Evolutionary conservation across 257 asterid species (phyloP), one percentile per base, ranked within the genome.

Genomic region (Solanum paucissectum): DNA sequence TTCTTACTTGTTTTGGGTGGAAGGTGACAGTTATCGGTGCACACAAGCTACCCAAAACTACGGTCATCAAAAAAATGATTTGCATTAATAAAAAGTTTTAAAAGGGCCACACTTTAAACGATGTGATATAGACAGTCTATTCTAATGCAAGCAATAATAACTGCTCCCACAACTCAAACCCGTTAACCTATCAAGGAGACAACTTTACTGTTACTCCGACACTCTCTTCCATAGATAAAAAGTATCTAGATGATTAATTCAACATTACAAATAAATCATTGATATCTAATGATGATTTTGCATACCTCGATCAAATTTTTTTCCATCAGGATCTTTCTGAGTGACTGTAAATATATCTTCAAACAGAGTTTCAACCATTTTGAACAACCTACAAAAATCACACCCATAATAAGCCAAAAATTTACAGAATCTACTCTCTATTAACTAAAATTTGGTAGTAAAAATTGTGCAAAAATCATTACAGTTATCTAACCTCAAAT

Each of bases 291-390:
- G 60, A 88, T 11, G 52, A 60, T 75, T 36, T 83, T 60, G 32
- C 38, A 83, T 89, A 96, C 98, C 95, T 91, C 88, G 90, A 85
- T 95, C 98, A 68, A 96, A 96, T 84, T 94, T 96, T 86, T 95
- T 95, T 64, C 98, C 99, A 88, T 93, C 98, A 3, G 98, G 98
- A 86, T 96, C 95, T 32, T 95, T 9, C 11, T 88, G 92, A 40
- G 91, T 94, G 21, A 95, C 91, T 10, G 92, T 91, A 89, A 95
- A 96, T 87, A 94, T 96, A 87, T 95, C 98, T 90, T 94, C 95
- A 44, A 96, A 95, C 14, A 94, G 95, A 1, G 98, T 95, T 87
- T 94, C 97, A 90, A 93, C 98, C 99, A 94, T 96, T 87, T 46
- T 91, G 34, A 90, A 88, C 55, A 90, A 87, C 90, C 91, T 79